These are phyloP conservation scores for Corylus avellana DNA, from an alignment of 306 rosid species.

Conservation along the genomic window DNA sequence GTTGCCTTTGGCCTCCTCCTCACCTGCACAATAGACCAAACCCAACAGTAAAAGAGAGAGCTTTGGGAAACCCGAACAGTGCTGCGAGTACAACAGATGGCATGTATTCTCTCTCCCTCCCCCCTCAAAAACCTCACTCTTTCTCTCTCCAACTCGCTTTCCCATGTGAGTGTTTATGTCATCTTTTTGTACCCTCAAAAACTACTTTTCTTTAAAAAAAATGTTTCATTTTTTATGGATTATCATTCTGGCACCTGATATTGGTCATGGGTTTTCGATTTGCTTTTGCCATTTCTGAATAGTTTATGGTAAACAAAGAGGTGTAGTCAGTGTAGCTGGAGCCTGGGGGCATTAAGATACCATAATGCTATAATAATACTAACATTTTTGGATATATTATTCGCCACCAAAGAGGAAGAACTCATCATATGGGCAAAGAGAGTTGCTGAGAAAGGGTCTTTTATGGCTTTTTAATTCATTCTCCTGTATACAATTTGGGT, in stretches of 20 bases:
- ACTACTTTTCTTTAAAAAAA: constrained; percentile 34
- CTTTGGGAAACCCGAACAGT: constrained; percentile 42
- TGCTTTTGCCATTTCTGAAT: background rate
- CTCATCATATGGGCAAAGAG: too few species aligned
- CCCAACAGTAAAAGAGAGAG: constrained; percentile 7
- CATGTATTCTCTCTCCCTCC: constrained; percentile 15
- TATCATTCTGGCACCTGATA: too few species aligned
- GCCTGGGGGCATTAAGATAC: too few species aligned
- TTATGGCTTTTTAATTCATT: too few species aligned
- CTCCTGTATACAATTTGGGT: too few species aligned
- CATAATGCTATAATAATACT: too few species aligned
- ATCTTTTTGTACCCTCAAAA: constrained; percentile 22
- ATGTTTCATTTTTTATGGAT: constrained; percentile 6
- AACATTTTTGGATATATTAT: too few species aligned
- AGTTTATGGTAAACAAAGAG: too few species aligned
- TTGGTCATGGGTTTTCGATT: background rate
- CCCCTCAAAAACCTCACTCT: constrained; percentile 6
- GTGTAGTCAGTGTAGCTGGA: too few species aligned
- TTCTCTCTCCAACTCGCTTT: constrained; percentile 34
- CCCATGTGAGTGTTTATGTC: constrained; percentile 46
- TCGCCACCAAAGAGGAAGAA: too few species aligned
- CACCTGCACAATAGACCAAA: constrained; percentile 11
- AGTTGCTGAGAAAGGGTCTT: too few species aligned
- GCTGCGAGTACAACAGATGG: constrained; percentile 41
- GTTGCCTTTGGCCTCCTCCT: constrained; percentile 26